Evolutionary conservation across 2,329 filamentous ascomycete genomes (phyloP).

Genomic region (Aspergillus brunneoviolaceus): DNA sequence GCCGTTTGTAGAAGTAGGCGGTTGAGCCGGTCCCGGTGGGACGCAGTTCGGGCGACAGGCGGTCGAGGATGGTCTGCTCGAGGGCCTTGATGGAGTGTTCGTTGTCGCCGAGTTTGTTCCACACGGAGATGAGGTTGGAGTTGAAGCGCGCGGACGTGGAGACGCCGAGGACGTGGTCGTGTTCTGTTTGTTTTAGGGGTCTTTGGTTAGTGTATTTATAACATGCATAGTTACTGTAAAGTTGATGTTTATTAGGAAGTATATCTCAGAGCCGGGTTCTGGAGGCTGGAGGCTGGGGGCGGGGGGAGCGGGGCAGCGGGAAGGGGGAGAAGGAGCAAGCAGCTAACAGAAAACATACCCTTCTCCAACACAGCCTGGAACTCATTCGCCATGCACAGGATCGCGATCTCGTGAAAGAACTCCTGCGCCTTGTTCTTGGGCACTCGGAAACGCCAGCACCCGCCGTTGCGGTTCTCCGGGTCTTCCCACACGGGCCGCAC

Average conservation of each 20-base stretch:
- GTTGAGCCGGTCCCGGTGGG: conserved; percentile 59
- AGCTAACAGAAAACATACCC: conserved; percentile 55
- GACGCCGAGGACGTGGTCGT: conserved; percentile 83
- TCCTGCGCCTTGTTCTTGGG: conserved; percentile 67
- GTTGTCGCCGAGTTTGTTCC: conserved; percentile 86
- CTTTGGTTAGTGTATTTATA: background rate
- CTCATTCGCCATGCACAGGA: conserved; percentile 40
- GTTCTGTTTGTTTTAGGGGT: conserved; percentile 51
- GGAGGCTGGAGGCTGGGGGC: background rate
- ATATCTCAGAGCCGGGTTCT: too few species aligned
- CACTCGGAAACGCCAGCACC: conserved; percentile 90
- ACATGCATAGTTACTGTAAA: too few species aligned
- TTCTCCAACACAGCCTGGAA: conserved; percentile 69
- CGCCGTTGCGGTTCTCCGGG: conserved; percentile 78
- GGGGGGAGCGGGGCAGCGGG: background rate
- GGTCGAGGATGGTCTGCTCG: conserved; percentile 68
- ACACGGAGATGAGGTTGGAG: conserved; percentile 82
- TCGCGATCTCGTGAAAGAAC: conserved; percentile 39
- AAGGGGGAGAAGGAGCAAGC: background rate
- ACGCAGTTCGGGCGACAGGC: conserved; percentile 69
- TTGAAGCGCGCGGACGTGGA: conserved; percentile 87
- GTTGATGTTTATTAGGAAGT: too few species aligned
- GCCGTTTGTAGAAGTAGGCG: conserved; percentile 73
- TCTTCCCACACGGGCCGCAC: conserved; percentile 82
- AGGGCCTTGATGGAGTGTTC: conserved; percentile 74